Percentiles rank a stretch among this genome's conserved stretches.
Evolutionary conservation across 768 basidiomycete genomes (phyloP).

Genomic region (Suillus discolor): DNA sequence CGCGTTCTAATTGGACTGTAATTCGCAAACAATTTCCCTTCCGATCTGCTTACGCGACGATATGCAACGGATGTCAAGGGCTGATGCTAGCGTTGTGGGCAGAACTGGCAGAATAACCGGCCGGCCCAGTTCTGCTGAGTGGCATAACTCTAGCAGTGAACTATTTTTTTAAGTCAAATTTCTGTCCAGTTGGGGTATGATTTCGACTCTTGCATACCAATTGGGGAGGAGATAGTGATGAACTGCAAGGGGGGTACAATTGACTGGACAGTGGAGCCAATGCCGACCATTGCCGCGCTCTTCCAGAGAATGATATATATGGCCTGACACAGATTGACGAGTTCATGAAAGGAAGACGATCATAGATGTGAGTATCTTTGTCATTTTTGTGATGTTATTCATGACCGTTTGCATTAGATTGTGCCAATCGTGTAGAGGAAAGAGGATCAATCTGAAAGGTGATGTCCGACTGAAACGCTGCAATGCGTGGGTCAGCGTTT

Average conservation of each 20-base stretch:
- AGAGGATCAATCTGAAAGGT: too few relatives aligned
- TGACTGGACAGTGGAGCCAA: neutral
- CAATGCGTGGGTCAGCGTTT: neutral
- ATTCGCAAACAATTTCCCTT: too few relatives aligned
- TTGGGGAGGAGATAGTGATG: neutral
- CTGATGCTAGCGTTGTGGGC: too few relatives aligned
- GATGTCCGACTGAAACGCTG: neutral
- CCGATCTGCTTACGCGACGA: too few relatives aligned
- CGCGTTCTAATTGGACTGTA: too few relatives aligned
- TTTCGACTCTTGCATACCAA: conserved; percentile 16
- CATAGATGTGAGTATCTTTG: neutral
- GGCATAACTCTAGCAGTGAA: too few relatives aligned
- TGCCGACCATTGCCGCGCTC: neutral
- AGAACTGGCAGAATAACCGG: too few relatives aligned
- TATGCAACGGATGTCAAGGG: too few relatives aligned
- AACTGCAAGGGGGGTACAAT: neutral
- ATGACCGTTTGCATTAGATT: neutral
- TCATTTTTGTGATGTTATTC: neutral
- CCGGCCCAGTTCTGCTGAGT: too few relatives aligned
- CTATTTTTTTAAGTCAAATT: too few relatives aligned
- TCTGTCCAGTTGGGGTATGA: too few relatives aligned
- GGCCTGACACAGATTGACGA: neutral
- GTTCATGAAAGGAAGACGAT: neutral
- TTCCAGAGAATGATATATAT: neutral
- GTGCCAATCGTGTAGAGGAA: neutral